phyloP scores from a whole-genome alignment of 140 eudicot genomes.

The Senecio squalidus region DNA sequence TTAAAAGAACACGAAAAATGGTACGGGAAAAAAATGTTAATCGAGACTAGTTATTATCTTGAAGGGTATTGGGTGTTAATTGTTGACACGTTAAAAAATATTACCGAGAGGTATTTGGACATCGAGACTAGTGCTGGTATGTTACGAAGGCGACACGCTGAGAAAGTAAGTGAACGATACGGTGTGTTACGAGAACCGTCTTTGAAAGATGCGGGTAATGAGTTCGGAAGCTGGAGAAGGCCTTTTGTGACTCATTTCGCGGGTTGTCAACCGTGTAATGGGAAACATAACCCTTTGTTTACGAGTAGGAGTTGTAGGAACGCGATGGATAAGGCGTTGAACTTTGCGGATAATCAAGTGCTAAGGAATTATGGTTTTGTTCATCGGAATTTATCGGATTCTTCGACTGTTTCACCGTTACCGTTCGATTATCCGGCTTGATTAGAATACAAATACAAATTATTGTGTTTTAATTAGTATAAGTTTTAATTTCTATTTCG shows the following conservation, averaged over 20 bases:
- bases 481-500: no score
- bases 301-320: constrained; percentile 28
- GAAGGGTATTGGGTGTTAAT: constrained; percentile 60
- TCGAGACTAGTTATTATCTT: constrained; percentile 44
- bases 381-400: constrained; percentile 30
- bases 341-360: constrained; percentile 64
- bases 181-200: constrained; percentile 31
- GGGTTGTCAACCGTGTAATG: constrained; percentile 67
- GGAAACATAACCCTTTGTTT: constrained; percentile 35
- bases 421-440: constrained; percentile 37
- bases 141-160: constrained; percentile 66
- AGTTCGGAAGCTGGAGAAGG: constrained; percentile 46
- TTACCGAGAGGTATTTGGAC: constrained; percentile 41
- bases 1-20: constrained; percentile 36
- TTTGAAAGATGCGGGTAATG: constrained; percentile 30
- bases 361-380: constrained; percentile 45
- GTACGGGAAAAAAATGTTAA: constrained; percentile 41
- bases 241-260: constrained; percentile 71
- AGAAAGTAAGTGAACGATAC: constrained; percentile 46
- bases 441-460: constrained; percentile 1
- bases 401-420: constrained; percentile 21
- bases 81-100: constrained; percentile 40
- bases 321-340: constrained; percentile 43
- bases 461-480: constrained; percentile 3
- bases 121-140: constrained; percentile 25